Conservation (phyloP, 129 eudicot species). For the Sambucus nigra region DNA sequence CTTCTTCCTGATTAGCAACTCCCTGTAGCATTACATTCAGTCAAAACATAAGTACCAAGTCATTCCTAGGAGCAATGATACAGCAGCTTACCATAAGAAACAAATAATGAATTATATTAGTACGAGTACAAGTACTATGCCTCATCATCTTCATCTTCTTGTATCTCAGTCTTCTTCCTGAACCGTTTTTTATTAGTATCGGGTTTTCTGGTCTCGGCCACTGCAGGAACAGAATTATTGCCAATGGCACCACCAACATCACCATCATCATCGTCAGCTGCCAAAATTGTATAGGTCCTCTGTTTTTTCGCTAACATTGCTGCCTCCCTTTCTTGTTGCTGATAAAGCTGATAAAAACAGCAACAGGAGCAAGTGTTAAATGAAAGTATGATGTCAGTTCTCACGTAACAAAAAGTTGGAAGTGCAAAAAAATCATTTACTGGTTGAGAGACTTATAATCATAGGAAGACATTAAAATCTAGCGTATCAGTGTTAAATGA, state of each 20-base stretch:
- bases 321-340: slow-evolving; percentile 77
- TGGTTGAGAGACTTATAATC: not conserved
- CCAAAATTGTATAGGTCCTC: slow-evolving; percentile 67
- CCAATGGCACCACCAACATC: slow-evolving; percentile 20
- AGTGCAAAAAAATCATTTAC: not conserved
- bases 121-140: slow-evolving; percentile 42
- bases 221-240: slow-evolving; percentile 24
- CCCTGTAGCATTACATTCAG: slow-evolving; percentile 41
- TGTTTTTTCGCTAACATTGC: slow-evolving; percentile 68
- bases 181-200: slow-evolving; percentile 50
- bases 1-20: slow-evolving; percentile 30
- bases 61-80: slow-evolving; percentile 19
- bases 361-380: slow-evolving; percentile 6
- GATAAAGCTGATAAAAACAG: slow-evolving; percentile 42
- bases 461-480: not conserved
- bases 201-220: slow-evolving; percentile 29
- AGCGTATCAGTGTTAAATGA: not conserved
- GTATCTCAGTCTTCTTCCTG: slow-evolving; percentile 63
- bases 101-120: slow-evolving; percentile 22
- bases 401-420: not conserved
- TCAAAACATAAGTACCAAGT: slow-evolving; percentile 27
- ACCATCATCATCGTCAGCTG: slow-evolving; percentile 65
- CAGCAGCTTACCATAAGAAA: slow-evolving; percentile 29
- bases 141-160: slow-evolving; percentile 77
- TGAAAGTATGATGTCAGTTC: not conserved